Evolutionary conservation across 2,329 filamentous ascomycete genomes (phyloP).

Genomic region (Fusarium liriodendri): DNA sequence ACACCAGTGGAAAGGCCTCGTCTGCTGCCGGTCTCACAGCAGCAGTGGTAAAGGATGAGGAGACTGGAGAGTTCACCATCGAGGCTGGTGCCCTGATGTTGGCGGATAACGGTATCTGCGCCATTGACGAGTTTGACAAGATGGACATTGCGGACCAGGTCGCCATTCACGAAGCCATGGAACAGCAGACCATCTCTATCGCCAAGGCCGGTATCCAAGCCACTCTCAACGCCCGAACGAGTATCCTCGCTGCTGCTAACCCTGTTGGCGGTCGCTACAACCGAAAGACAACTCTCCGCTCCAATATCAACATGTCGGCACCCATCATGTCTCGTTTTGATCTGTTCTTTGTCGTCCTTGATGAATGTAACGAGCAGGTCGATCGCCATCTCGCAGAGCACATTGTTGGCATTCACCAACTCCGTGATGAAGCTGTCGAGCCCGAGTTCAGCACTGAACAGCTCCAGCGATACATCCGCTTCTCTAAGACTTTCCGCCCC

Average conservation of each 20-base stretch:
- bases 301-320: conserved; percentile 98
- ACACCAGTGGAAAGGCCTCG: conserved; percentile 97
- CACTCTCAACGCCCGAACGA: conserved; percentile 94
- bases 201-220: conserved; percentile 99
- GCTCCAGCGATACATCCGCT: conserved; percentile 95
- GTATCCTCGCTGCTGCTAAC: conserved; percentile 95
- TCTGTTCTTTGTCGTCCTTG: conserved; percentile 96
- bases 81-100: conserved; percentile 98
- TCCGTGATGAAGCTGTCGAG: conserved; percentile 89
- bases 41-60: conserved; percentile 96
- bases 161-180: conserved; percentile 99
- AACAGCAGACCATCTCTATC: conserved; percentile 99
- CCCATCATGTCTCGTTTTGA: conserved; percentile 99
- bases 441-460: conserved; percentile 97
- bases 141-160: conserved; percentile 99
- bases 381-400: conserved; percentile 94
- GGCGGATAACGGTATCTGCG: conserved; percentile 95
- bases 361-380: conserved; percentile 93
- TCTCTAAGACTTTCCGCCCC: conserved; percentile 93
- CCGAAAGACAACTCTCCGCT: conserved; percentile 90
- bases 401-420: conserved; percentile 93
- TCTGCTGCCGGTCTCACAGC: conserved; percentile 97
- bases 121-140: conserved; percentile 99
- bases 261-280: conserved; percentile 97
- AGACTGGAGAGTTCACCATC: conserved; percentile 98